Evolutionary conservation across 2,329 filamentous ascomycete genomes (phyloP).

Genomic region (Oidium heveae): DNA sequence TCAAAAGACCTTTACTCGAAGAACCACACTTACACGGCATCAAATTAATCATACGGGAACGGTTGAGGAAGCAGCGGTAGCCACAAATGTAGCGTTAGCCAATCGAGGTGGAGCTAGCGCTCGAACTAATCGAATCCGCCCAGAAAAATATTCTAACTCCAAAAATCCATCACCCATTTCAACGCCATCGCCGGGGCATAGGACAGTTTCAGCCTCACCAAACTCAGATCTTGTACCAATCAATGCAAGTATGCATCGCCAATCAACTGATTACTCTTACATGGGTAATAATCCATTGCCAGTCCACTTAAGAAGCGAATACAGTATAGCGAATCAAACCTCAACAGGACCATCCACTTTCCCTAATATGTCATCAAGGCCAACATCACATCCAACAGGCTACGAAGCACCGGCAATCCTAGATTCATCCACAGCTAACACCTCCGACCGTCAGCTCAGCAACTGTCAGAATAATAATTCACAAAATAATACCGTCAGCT

Average conservation of each 20-base stretch:
- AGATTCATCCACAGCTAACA: slow-evolving; percentile 46
- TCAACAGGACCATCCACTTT: slow-evolving; percentile 33
- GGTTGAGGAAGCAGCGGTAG: slow-evolving; percentile 74
- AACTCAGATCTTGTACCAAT: slow-evolving; percentile 47
- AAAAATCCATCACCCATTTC: slow-evolving; percentile 49
- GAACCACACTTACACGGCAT: slow-evolving; percentile 82
- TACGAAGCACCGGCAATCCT: slow-evolving; percentile 59
- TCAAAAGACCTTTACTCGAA: slow-evolving; percentile 92
- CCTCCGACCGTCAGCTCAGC: slow-evolving; percentile 41
- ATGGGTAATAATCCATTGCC: slow-evolving; percentile 59
- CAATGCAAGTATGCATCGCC: slow-evolving; percentile 32
- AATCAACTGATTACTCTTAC: slow-evolving; percentile 40
- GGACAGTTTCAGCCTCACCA: slow-evolving; percentile 57
- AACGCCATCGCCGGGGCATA: slow-evolving; percentile 63
- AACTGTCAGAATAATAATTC: slow-evolving; percentile 61
- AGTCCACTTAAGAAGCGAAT: slow-evolving; percentile 51
- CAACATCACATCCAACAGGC: slow-evolving; percentile 65
- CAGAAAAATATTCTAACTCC: slow-evolving; percentile 46
- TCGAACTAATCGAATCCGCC: slow-evolving; percentile 27
- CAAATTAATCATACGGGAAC: slow-evolving; percentile 92
- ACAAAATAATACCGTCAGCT: slow-evolving; percentile 48
- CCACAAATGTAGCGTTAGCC: slow-evolving; percentile 67
- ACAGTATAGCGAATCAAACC: slow-evolving; percentile 24
- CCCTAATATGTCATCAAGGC: slow-evolving; percentile 22
- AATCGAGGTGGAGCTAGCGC: slow-evolving; percentile 14